Base-by-base conservation (phyloP, 306 rosid species). In the Vicia villosa region DNA sequence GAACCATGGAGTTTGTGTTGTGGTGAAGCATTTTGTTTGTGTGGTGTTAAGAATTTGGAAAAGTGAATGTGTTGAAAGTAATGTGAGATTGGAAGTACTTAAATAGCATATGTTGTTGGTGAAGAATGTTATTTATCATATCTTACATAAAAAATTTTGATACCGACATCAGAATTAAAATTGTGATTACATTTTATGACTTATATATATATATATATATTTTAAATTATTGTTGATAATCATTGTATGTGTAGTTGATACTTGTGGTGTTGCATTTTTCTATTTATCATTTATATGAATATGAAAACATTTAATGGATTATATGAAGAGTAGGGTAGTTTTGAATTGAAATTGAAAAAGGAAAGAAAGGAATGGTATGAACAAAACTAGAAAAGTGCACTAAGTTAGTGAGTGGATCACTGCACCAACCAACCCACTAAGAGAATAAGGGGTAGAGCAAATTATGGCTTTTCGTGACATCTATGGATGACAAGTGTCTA, bases 351-450 rank as follows among this genome's bases (percentile, higher is more conserved):
- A 57, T 55, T 9, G 68, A 37, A 20, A 43, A 43, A 65, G 21
- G 74, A 13, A 66, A 57, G 20, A 20, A 56, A 43, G 46, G 4
- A 20, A 41, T 65, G 60, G 68, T 66, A 60, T 74, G 73, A 42
- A 43, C 42, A 20, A 32, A 56, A 32, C 51, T 17, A n/a, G 37
- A 65, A 64, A 74, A 40, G 54, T 43, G 34, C 72, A 7, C 41
- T 45, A 32, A 21, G 34, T 75, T 21, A 36, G 79, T 66, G 79
- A 36, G 79, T 75, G 79, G 62, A 3, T 36, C 74, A 75, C 74
- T 67, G 45, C 43, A 66, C 43, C 79, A 74, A 75, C 79, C 74
- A 74, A 75, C 79, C 79, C 79, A 75, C 79, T 34, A 54, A 54
- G 16, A 41, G 28, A 19, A 52, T 10, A 4, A 4, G 3, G 1